Conservation (phyloP, 352 stramenopile genomes). For the Albugo candida region DNA sequence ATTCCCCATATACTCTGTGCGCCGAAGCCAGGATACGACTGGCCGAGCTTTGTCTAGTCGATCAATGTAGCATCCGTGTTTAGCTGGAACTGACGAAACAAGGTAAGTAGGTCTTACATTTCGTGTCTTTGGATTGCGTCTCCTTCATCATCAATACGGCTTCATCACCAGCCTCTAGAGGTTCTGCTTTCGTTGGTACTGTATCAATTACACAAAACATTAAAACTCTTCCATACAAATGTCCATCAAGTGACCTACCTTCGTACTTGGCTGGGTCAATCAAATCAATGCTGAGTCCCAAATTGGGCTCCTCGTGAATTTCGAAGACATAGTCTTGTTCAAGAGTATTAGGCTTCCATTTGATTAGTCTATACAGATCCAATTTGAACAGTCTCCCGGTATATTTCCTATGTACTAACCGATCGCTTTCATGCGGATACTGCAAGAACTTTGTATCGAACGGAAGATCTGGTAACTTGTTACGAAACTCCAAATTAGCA, state of each 20-base stretch:
- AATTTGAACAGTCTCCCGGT: background rate
- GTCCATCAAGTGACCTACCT: constrained; percentile 13
- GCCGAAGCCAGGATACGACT: constrained; percentile 56
- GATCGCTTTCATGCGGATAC: constrained; percentile 58
- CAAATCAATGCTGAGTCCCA: constrained; percentile 61
- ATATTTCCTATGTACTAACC: constrained; percentile 13
- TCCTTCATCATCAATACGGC: constrained; percentile 70
- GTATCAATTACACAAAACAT: constrained; percentile 3
- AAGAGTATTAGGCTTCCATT: constrained; percentile 74
- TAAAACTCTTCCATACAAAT: background rate
- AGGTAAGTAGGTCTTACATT: background rate
- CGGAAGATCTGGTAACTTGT: constrained; percentile 54
- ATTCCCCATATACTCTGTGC: constrained; percentile 74
- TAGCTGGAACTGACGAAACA: no score
- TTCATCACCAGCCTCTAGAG: constrained; percentile 51
- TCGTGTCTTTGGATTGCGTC: constrained; percentile 20
- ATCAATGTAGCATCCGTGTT: no score
- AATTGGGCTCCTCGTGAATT: constrained; percentile 63
- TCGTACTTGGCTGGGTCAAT: constrained; percentile 75
- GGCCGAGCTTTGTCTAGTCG: constrained; percentile 29
- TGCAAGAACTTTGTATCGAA: constrained; percentile 78
- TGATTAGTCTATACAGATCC: constrained; percentile 30
- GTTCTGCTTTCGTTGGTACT: constrained; percentile 26
- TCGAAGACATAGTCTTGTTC: constrained; percentile 76
- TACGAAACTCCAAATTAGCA: constrained; percentile 63